Percentiles rank a stretch among this genome's conserved stretches.
phyloP scores from a whole-genome alignment of 805 yeast genomes.

The Candida loeiensis region DNA sequence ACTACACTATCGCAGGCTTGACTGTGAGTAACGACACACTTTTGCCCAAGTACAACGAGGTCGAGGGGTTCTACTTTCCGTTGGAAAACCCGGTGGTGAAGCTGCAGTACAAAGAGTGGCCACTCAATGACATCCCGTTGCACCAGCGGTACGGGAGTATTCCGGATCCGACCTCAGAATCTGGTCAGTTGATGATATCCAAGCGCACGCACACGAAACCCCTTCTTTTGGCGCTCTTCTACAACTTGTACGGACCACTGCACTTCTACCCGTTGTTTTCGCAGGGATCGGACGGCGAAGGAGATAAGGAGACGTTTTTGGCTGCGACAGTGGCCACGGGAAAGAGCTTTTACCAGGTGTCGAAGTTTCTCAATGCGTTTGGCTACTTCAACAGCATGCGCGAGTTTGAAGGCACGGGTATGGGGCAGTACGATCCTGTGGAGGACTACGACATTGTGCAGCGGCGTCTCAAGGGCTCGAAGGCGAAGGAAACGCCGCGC shows the following conservation, averaged over 20 bases:
- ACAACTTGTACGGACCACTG: slow-evolving; percentile 40
- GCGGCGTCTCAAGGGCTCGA: slow-evolving; percentile 10
- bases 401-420: slow-evolving; percentile 63
- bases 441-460: slow-evolving; percentile 43
- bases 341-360: slow-evolving; percentile 52
- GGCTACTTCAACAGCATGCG: slow-evolving; percentile 38
- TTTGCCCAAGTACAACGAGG: slow-evolving; percentile 34
- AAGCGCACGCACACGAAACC: slow-evolving; percentile 37
- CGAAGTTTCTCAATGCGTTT: slow-evolving; percentile 48
- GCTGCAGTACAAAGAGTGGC: not conserved
- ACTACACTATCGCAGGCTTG: slow-evolving; percentile 65
- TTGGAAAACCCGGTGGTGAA: slow-evolving; percentile 5
- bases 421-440: slow-evolving; percentile 73
- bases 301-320: slow-evolving; percentile 74
- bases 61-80: slow-evolving; percentile 18
- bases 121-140: slow-evolving; percentile 21
- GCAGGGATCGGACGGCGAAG: slow-evolving; percentile 61
- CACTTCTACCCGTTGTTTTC: slow-evolving; percentile 42
- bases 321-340: slow-evolving; percentile 59
- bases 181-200: slow-evolving; percentile 42
- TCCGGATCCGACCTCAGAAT: slow-evolving; percentile 30
- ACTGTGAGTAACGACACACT: slow-evolving; percentile 24
- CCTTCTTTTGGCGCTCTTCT: slow-evolving; percentile 37
- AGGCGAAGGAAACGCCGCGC: slow-evolving; percentile 19
- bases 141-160: slow-evolving; percentile 30